Evolutionary conservation across 495 filamentous ascomycete genomes (phyloP).

Genomic region (Cercophora newfieldiana): DNA sequence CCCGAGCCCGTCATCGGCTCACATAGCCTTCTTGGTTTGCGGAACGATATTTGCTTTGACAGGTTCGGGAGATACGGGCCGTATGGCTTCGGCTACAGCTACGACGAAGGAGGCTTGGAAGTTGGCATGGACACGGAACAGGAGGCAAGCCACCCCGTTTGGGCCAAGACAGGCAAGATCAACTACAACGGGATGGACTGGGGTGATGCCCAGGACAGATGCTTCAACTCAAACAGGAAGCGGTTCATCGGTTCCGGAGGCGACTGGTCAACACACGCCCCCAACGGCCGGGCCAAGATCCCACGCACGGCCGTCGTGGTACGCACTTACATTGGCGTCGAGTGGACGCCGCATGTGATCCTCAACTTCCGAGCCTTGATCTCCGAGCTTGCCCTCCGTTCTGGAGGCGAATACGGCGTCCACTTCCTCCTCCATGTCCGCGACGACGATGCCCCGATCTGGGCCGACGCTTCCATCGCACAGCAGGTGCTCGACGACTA

Average conservation of each 20-base stretch:
- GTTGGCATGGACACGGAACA: constrained; percentile 74
- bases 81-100: constrained; percentile 83
- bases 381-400: constrained; percentile 69
- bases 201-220: constrained; percentile 72
- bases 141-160: constrained; percentile 68
- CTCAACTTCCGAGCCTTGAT: constrained; percentile 77
- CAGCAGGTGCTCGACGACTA: constrained; percentile 61
- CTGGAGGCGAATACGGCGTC: constrained; percentile 76
- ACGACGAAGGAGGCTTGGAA: constrained; percentile 72
- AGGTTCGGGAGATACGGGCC: constrained; percentile 86
- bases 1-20: constrained; percentile 81
- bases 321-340: constrained; percentile 67
- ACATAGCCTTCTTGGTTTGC: constrained; percentile 72
- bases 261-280: background rate
- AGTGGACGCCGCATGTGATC: constrained; percentile 67
- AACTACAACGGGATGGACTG: constrained; percentile 74
- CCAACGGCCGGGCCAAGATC: constrained; percentile 38
- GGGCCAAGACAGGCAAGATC: constrained; percentile 66
- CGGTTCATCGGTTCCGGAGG: constrained; percentile 52
- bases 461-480: constrained; percentile 58
- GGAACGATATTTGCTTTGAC: constrained; percentile 90
- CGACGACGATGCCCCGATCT: constrained; percentile 64
- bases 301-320: constrained; percentile 71
- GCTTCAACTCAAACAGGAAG: constrained; percentile 63
- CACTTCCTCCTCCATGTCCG: constrained; percentile 81